Percentiles rank a stretch among this genome's conserved stretches.
Conservation (phyloP, 106 monocot genomes). For the Triglochin maritima region DNA sequence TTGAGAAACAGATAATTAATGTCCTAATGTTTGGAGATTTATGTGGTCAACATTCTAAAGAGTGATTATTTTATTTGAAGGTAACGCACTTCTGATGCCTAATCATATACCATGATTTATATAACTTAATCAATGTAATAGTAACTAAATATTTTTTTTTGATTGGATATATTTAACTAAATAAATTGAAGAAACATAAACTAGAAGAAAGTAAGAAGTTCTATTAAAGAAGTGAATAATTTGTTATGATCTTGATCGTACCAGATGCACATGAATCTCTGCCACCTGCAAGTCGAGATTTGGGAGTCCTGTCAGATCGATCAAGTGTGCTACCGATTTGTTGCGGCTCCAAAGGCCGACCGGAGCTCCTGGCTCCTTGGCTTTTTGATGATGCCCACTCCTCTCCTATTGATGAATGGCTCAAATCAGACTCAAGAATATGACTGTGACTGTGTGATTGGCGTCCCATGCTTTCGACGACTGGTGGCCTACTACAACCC, state of each 20-base stretch:
- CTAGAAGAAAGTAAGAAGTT: too few species aligned
- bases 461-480: slow-evolving; percentile 4
- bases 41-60: too few species aligned
- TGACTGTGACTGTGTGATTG: slow-evolving; percentile 21
- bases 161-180: too few species aligned
- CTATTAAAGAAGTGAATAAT: too few species aligned
- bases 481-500: background rate
- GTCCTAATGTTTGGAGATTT: too few species aligned
- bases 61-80: too few species aligned
- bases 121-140: too few species aligned
- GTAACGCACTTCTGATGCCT: too few species aligned
- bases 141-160: too few species aligned
- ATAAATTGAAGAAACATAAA: too few species aligned
- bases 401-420: background rate
- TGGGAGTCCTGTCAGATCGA: background rate
- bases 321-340: slow-evolving; percentile 8
- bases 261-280: slow-evolving; percentile 2
- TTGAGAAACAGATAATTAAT: too few species aligned
- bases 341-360: background rate
- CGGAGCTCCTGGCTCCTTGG: background rate
- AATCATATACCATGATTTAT: too few species aligned
- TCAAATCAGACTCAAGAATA: background rate
- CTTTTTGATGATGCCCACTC: slow-evolving; percentile 1
- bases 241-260: background rate
- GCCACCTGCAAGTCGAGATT: slow-evolving; percentile 8